Conservation (phyloP, 2,329 filamentous ascomycete genomes). For the Coniochaeta ligniaria region DNA sequence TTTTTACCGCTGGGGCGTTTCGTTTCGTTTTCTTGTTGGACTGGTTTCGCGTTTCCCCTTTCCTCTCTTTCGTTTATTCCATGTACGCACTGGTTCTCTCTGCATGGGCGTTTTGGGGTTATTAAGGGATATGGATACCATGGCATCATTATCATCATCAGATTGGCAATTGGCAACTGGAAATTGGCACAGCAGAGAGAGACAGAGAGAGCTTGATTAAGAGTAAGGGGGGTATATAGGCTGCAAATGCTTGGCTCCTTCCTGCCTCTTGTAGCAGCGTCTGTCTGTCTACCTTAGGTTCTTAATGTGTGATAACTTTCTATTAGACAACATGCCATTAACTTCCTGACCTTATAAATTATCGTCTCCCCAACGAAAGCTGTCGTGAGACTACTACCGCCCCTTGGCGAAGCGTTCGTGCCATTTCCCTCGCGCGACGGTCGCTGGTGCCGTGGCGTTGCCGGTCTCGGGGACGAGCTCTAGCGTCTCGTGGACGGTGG, state of each 20-base stretch:
- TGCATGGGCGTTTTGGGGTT: background rate
- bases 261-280: background rate
- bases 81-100: background rate
- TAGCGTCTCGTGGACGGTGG: constrained; percentile 55
- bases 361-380: too few relatives aligned
- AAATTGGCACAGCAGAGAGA: background rate
- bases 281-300: too few relatives aligned
- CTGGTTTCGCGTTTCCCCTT: background rate
- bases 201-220: background rate
- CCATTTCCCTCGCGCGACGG: constrained; percentile 43
- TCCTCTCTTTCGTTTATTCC: background rate
- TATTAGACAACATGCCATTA: too few relatives aligned
- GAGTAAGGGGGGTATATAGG: background rate
- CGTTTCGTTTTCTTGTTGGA: background rate
- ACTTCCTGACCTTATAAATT: too few relatives aligned
- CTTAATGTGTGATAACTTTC: background rate
- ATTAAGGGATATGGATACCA: background rate
- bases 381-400: too few relatives aligned
- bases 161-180: background rate
- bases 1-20: background rate
- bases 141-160: background rate
- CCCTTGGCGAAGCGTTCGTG: constrained; percentile 50
- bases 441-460: constrained; percentile 18
- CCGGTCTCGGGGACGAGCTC: constrained; percentile 43
- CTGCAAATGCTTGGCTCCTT: background rate